phyloP scores from a whole-genome alignment of 2,329 filamentous ascomycete genomes.

The Talaromyces islandicus region DNA sequence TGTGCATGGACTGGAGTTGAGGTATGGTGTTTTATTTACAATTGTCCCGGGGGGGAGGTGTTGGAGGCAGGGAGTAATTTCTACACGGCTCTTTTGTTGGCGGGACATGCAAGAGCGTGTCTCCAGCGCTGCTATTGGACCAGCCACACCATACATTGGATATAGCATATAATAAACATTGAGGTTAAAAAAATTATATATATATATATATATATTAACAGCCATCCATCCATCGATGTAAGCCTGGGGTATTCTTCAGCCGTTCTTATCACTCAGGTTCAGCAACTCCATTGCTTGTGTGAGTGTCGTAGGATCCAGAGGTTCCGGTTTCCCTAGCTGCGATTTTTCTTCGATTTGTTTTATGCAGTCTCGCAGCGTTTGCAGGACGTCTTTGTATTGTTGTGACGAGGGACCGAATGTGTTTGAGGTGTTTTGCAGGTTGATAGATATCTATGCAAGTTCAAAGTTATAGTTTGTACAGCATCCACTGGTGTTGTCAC shows the following conservation, averaged over 20 bases:
- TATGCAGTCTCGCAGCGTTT: conserved; percentile 29
- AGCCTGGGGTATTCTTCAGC: background rate
- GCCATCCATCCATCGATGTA: background rate
- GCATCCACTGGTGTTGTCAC: too few species aligned
- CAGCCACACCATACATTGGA: background rate
- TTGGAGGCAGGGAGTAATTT: background rate
- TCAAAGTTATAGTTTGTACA: too few species aligned
- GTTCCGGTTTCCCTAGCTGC: background rate
- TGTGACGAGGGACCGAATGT: conserved; percentile 33
- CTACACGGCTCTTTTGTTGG: background rate
- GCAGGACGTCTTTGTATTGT: conserved; percentile 32
- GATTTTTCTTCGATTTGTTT: conserved; percentile 18
- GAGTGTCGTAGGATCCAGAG: conserved; percentile 23
- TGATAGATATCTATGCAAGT: conserved; percentile 32
- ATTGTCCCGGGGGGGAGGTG: background rate
- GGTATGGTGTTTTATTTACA: background rate
- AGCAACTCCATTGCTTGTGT: conserved; percentile 29
- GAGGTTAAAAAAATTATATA: too few species aligned
- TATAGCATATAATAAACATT: background rate
- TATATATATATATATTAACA: too few species aligned
- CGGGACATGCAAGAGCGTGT: background rate
- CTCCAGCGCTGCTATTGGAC: background rate
- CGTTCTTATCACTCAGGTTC: conserved; percentile 16
- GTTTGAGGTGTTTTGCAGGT: conserved; percentile 34
- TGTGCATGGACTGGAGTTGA: conserved; percentile 10